These are phyloP conservation scores for Leccinum solheimii DNA, from an alignment of 1,284 basidiomycete species.

Conservation along the genomic window DNA sequence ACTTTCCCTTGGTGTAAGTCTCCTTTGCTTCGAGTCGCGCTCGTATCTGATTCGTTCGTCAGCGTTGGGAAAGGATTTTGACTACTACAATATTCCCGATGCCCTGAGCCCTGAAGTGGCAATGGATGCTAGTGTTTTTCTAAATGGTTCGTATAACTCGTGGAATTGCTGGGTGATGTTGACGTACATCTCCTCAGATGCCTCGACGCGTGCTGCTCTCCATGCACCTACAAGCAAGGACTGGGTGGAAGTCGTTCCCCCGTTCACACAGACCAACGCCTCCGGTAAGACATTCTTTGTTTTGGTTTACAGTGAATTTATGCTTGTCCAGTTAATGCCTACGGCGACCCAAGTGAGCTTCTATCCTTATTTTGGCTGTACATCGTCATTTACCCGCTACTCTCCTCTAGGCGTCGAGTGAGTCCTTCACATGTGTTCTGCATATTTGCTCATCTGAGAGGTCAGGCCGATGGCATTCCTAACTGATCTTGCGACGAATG, in stretches of 20 bases:
- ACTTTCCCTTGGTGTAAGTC: slow-evolving; percentile 66
- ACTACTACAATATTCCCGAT: slow-evolving; percentile 16
- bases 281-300: slow-evolving; percentile 27
- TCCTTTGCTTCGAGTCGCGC: background rate
- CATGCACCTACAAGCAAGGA: background rate
- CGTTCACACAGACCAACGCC: slow-evolving; percentile 4
- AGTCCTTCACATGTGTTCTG: slow-evolving; percentile 21
- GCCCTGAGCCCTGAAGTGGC: background rate
- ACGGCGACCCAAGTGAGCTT: slow-evolving; percentile 46
- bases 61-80: slow-evolving; percentile 41
- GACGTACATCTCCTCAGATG: background rate
- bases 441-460: background rate
- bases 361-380: background rate
- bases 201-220: background rate
- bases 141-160: background rate
- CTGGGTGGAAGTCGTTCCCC: background rate
- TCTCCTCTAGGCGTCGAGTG: slow-evolving; percentile 47
- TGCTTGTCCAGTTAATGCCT: slow-evolving; percentile 10
- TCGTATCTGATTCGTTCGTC: background rate
- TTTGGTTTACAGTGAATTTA: slow-evolving; percentile 12
- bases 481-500: slow-evolving; percentile 61
- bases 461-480: slow-evolving; percentile 64
- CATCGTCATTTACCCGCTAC: background rate
- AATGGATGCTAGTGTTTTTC: background rate
- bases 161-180: background rate